Conservation (phyloP, 192 early-diverging fungal species). For the Backusella macrospora region DNA sequence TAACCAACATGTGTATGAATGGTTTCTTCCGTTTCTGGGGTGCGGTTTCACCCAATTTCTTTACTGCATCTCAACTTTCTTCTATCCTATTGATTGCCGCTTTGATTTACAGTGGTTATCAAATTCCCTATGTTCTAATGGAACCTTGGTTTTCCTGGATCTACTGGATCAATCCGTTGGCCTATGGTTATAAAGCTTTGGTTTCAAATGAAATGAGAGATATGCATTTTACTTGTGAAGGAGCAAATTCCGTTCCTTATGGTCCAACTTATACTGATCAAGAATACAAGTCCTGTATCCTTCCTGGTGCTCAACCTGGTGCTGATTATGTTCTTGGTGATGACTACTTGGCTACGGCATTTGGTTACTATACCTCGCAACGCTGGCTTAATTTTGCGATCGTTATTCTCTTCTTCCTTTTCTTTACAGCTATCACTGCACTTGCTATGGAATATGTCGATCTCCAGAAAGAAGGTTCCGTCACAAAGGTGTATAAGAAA, state of each 20-base stretch:
- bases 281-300: conserved; percentile 57
- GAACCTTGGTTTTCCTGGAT: conserved; percentile 63
- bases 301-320: conserved; percentile 56
- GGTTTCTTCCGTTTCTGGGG: conserved; percentile 63
- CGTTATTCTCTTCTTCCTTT: conserved; percentile 41
- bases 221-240: conserved; percentile 30
- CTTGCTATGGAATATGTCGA: conserved; percentile 65
- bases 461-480: conserved; percentile 59
- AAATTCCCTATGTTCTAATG: conserved; percentile 62
- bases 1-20: conserved; percentile 61
- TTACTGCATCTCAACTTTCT: conserved; percentile 57
- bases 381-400: conserved; percentile 57
- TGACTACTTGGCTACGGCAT: conserved; percentile 52
- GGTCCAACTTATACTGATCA: conserved; percentile 52
- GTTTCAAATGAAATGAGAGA: conserved; percentile 68
- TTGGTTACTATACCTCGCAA: conserved; percentile 52
- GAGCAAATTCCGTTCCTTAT: conserved; percentile 42
- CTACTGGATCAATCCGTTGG: conserved; percentile 72
- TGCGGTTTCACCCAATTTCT: conserved; percentile 51
- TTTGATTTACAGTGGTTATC: conserved; percentile 66
- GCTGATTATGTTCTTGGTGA: conserved; percentile 51
- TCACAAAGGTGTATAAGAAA: conserved; percentile 55
- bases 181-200: conserved; percentile 71
- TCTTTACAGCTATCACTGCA: conserved; percentile 47
- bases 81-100: conserved; percentile 57